Base-by-base conservation (phyloP, 352 stramenopile genomes). In the Globisporangium barbulae region DNA sequence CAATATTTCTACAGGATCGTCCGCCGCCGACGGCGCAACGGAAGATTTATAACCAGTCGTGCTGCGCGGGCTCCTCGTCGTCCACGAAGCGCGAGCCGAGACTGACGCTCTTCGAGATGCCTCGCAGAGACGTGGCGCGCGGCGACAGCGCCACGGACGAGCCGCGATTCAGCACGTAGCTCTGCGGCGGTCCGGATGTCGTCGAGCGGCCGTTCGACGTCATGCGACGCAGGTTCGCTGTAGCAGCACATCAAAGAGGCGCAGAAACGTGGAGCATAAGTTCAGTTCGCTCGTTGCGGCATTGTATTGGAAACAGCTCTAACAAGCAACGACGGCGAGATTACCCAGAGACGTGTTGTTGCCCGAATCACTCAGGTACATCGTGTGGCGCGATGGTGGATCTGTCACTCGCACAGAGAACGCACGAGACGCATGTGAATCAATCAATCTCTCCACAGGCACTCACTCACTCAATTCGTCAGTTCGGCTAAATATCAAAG, bases 71-170 rank as follows among this genome's bases (percentile, higher is more conserved):
- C 62, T 90, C 81, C 41, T 90, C 81, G 44, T 91, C 81, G 44
- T 89, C 79, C 64, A 84, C 71, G 45, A 89, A 56, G 47, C 66
- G 74, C 13, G 76, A 75, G 33, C 53, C 74, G 42, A 87, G 68
- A 57, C 79, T 93, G 48, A 93, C 75, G 62, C 84, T 93, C 76
- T 93, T 93, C 47, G 82, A 90, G 61, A 87, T 76, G 7, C 77
- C 65, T 55, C 76, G 76, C 5, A 73, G 57, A 17, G 76, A 83
- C 33, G 75, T 65, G 47, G 71, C 35, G 28, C 78, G 71, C 28
- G 78, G 82, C 13, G 80, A 89, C 44, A 93, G 64, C 15, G 72
- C 74, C 39, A 88, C 68, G 12, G 83, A 88, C 39, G 79, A 67
- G 13, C 65, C 77, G 45, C 80, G 73, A 19, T 71, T 76, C 49